phyloP scores from a whole-genome alignment of 2,329 filamentous ascomycete genomes.

The Beauveria scarabaeidicola region DNA sequence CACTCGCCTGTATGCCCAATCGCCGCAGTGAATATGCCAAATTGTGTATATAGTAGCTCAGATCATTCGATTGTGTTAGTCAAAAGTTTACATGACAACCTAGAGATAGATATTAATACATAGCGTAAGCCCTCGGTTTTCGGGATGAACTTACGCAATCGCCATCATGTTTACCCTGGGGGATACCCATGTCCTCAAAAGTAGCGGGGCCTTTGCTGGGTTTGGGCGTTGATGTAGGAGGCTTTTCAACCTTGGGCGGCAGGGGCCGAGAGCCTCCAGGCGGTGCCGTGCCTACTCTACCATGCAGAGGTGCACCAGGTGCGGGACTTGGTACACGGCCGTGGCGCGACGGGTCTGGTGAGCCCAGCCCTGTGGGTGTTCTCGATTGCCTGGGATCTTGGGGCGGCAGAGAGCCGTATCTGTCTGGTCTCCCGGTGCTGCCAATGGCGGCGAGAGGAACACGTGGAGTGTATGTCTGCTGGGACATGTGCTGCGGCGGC shows the following conservation, averaged over 20 bases:
- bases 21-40: not conserved
- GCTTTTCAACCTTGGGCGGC: slow-evolving; percentile 12
- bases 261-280: slow-evolving; percentile 21
- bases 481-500: not conserved
- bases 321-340: slow-evolving; percentile 15
- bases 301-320: slow-evolving; percentile 15
- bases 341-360: slow-evolving; percentile 14
- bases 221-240: slow-evolving; percentile 28
- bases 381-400: slow-evolving; percentile 17
- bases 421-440: slow-evolving; percentile 19
- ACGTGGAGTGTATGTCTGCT: not conserved
- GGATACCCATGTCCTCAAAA: slow-evolving; percentile 97
- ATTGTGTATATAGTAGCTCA: not conserved
- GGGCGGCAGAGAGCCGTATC: slow-evolving; percentile 25
- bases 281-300: slow-evolving; percentile 31
- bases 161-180: slow-evolving; percentile 69
- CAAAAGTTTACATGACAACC: slow-evolving; percentile 8
- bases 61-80: not conserved
- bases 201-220: slow-evolving; percentile 74
- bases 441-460: slow-evolving; percentile 16
- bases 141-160: slow-evolving; percentile 66
- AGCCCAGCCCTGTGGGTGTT: slow-evolving; percentile 14
- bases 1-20: not conserved
- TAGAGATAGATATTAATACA: not conserved
- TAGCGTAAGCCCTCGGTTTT: not conserved